These are phyloP conservation scores for Brassica nigra DNA, from an alignment of 345 rosid species.

Conservation along the genomic window DNA sequence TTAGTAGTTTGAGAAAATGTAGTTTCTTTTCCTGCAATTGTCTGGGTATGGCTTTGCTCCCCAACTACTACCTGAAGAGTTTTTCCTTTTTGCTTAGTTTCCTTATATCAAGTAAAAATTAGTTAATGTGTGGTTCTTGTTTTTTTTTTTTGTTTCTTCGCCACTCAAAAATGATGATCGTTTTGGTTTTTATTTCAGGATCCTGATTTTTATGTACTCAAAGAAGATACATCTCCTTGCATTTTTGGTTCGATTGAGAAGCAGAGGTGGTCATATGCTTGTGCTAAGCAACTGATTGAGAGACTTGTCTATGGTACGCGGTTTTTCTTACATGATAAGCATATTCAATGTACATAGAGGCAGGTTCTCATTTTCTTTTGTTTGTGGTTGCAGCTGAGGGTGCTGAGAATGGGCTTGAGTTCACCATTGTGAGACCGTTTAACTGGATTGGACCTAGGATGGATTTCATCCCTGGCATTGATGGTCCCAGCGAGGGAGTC, in stretches of 20 bases:
- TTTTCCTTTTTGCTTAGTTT: background rate
- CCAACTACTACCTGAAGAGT: background rate
- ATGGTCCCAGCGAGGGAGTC: constrained; percentile 99
- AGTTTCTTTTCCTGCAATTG: background rate
- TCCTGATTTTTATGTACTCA: constrained; percentile 88
- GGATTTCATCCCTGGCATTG: constrained; percentile 99
- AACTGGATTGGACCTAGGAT: constrained; percentile 99
- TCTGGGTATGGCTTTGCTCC: background rate
- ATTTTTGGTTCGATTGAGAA: constrained; percentile 97
- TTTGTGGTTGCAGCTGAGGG: constrained; percentile 78
- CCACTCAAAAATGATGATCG: constrained; percentile 12
- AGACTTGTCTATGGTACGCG: constrained; percentile 86
- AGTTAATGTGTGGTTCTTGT: too few species aligned
- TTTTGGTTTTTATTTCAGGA: constrained; percentile 54
- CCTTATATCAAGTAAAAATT: background rate
- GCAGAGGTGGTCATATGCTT: constrained; percentile 99
- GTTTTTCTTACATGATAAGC: background rate
- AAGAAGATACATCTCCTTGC: constrained; percentile 93
- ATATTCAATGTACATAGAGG: background rate
- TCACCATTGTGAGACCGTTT: constrained; percentile 97
- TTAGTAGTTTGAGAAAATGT: background rate
- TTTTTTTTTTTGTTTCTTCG: too few species aligned
- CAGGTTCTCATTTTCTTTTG: constrained; percentile 4
- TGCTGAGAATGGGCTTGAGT: constrained; percentile 90
- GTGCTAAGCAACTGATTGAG: constrained; percentile 99